Conservation (phyloP, 495 filamentous ascomycete genomes). For the Bacidia gigantensis region DNA sequence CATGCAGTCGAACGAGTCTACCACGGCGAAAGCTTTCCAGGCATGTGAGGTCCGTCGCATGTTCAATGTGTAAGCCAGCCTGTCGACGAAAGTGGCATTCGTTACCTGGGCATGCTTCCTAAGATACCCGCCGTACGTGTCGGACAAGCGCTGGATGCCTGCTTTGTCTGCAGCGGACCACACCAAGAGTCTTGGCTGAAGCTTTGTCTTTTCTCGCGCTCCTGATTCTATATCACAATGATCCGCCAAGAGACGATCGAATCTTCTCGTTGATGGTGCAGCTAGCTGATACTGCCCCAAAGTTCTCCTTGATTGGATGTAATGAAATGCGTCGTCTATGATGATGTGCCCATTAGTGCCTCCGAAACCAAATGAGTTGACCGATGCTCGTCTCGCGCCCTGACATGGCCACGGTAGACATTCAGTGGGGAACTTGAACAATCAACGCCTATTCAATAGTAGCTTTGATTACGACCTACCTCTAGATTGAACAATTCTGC, state of each 20-base stretch:
- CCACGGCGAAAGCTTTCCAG: slow-evolving; percentile 19
- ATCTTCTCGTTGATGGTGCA: neutral
- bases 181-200: neutral
- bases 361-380: neutral
- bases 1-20: neutral
- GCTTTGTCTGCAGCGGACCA: slow-evolving; percentile 3
- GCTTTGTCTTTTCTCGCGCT: neutral
- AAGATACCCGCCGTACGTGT: neutral
- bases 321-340: neutral
- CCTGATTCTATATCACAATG: neutral
- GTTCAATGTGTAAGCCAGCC: slow-evolving; percentile 26
- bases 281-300: neutral
- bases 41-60: slow-evolving; percentile 21
- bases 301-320: neutral
- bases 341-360: neutral
- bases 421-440: too few relatives aligned
- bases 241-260: too few relatives aligned
- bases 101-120: too few relatives aligned
- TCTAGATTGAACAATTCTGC: neutral
- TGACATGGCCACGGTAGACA: neutral
- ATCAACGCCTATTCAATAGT: too few relatives aligned
- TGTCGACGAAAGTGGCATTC: slow-evolving; percentile 10
- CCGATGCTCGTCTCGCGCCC: neutral
- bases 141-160: neutral
- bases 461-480: too few relatives aligned